phyloP scores from a whole-genome alignment of 2,329 filamentous ascomycete genomes.

The Calycina herbarum region DNA sequence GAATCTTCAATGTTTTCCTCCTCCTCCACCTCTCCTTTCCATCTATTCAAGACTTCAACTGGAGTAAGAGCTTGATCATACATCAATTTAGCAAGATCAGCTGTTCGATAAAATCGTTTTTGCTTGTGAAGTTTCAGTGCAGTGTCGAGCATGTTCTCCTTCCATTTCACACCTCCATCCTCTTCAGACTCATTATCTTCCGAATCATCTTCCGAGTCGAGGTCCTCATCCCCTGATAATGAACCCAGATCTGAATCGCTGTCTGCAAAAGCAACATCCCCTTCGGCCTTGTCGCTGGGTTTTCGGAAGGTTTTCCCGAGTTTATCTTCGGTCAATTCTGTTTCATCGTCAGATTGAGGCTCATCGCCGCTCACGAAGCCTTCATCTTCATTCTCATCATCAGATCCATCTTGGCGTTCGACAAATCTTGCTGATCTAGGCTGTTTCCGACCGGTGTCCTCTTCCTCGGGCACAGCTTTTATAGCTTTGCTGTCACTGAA shows the following conservation, averaged over 20 bases:
- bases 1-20: constrained; percentile 60
- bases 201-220: constrained; percentile 38
- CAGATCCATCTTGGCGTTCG: constrained; percentile 58
- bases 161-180: constrained; percentile 77
- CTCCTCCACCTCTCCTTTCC: constrained; percentile 69
- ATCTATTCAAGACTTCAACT: constrained; percentile 72
- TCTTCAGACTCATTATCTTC: constrained; percentile 62
- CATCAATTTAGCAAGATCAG: constrained; percentile 82
- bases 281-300: constrained; percentile 55
- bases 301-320: constrained; percentile 62
- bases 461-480: constrained; percentile 55
- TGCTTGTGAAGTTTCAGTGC: constrained; percentile 71
- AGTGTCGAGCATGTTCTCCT: constrained; percentile 77
- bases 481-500: constrained; percentile 78
- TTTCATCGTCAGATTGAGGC: constrained; percentile 50
- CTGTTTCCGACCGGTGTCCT: constrained; percentile 62
- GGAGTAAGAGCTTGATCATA: constrained; percentile 82
- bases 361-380: constrained; percentile 37
- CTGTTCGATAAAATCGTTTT: constrained; percentile 71
- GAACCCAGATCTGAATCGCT: constrained; percentile 96
- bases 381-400: constrained; percentile 56
- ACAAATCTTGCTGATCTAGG: constrained; percentile 58
- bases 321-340: constrained; percentile 59
- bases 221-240: constrained; percentile 60
- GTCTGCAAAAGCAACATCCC: constrained; percentile 87